Evolutionary conservation across 1,284 basidiomycete genomes (phyloP).

Genomic region (Pseudozyma hubeiensis): DNA sequence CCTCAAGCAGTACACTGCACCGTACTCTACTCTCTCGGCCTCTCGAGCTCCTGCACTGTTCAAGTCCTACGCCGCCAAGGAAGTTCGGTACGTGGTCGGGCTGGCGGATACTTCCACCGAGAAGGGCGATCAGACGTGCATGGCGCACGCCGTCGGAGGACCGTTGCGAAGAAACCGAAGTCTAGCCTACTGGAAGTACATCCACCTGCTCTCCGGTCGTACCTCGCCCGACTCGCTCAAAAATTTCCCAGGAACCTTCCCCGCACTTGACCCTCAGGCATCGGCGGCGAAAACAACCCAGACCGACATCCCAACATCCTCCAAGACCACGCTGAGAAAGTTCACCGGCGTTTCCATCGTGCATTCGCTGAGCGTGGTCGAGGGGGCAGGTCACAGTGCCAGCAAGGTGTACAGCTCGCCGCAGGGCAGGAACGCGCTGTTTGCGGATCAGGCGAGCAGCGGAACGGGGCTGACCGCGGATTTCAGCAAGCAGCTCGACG

Average conservation of each 20-base stretch:
- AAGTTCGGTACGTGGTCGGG: conserved; percentile 56
- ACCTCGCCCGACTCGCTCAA: conserved; percentile 5
- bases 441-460: conserved; percentile 25
- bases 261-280: conserved; percentile 23
- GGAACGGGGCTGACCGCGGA: conserved; percentile 20
- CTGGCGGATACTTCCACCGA: conserved; percentile 29
- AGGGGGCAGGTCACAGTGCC: conserved; percentile 58
- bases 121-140: conserved; percentile 60
- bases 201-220: conserved; percentile 46
- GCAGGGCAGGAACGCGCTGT: conserved; percentile 62
- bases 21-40: conserved; percentile 15
- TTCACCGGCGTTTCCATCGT: conserved; percentile 36
- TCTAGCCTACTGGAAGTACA: conserved; percentile 62
- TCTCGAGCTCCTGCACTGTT: conserved; percentile 25
- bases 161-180: conserved; percentile 31
- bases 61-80: conserved; percentile 43
- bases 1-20: conserved; percentile 18
- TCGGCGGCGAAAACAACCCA: conserved; percentile 5
- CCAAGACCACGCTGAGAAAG: conserved; percentile 7
- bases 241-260: conserved; percentile 52
- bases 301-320: conserved; percentile 24
- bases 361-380: conserved; percentile 54
- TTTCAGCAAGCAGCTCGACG: conserved; percentile 14
- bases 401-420: conserved; percentile 50
- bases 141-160: conserved; percentile 52